These are phyloP conservation scores for Colletotrichum gloeosporioides DNA, from an alignment of 2,329 filamentous ascomycete genomes.

Conservation along the genomic window DNA sequence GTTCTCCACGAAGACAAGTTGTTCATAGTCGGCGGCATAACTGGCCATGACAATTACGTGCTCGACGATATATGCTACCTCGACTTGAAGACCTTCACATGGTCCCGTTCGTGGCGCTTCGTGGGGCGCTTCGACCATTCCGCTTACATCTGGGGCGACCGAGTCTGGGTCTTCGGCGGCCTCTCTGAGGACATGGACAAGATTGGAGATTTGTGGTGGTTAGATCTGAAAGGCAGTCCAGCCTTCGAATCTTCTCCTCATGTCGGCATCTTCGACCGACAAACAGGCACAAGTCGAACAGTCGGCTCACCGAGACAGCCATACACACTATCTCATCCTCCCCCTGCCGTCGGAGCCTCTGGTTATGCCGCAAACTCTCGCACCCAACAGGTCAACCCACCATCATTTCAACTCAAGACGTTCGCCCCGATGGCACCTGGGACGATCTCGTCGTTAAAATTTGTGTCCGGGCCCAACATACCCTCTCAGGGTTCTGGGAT, in stretches of 20 bases:
- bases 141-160: conserved; percentile 88
- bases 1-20: conserved; percentile 96
- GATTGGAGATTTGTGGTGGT: conserved; percentile 94
- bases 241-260: conserved; percentile 77
- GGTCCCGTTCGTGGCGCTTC: conserved; percentile 96
- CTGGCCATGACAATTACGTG: conserved; percentile 88
- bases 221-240: conserved; percentile 90
- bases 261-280: conserved; percentile 56
- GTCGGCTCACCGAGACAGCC: conserved; percentile 56
- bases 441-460: conserved; percentile 87
- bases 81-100: conserved; percentile 96
- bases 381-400: conserved; percentile 69
- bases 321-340: conserved; percentile 53
- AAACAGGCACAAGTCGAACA: conserved; percentile 43
- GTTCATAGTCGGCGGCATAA: conserved; percentile 95
- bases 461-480: conserved; percentile 84
- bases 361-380: conserved; percentile 73
- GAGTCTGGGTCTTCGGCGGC: conserved; percentile 96
- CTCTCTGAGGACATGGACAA: conserved; percentile 97
- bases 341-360: conserved; percentile 59
- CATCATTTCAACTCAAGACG: conserved; percentile 68
- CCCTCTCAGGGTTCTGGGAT: conserved; percentile 89
- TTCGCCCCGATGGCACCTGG: conserved; percentile 89
- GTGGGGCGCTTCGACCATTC: conserved; percentile 95
- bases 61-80: conserved; percentile 96